Evolutionary conservation across 2,329 filamentous ascomycete species (phyloP), one percentile per base, ranked within the genome.

Genomic region (Neonectria ditissima): DNA sequence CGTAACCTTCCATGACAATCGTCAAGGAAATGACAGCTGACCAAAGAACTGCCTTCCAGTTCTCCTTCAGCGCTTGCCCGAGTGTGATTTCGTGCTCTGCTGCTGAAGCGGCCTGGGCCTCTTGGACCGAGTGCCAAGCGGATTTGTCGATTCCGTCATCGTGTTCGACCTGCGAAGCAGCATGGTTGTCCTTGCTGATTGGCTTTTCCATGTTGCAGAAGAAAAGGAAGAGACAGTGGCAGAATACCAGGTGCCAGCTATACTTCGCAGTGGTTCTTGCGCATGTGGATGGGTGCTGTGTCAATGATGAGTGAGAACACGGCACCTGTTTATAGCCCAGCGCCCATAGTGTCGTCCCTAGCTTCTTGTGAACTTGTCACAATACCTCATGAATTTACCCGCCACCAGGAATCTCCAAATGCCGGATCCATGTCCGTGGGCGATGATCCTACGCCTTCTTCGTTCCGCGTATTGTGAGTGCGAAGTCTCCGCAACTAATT

Each of bases 1-100:
- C 70, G 16, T 73, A 74, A 0, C 71, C 70, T 34, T 74, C 71
- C 72, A 74, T 74, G 22, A 74, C 69, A 41, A 73, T 73, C 0
- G 69, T 67, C 1, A 72, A 51, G 0, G 72, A 72, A 5, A 74
- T 51, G 0, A 69, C 55, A 8, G 65, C 61, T 1, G 70, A 74
- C 72, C 71, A 74, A 0, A 69, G 11, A 6, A 69, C 69, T 37
- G 72, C 72, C 18, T 67, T 65, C 54, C 62, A 64, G 48, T 70
- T 67, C 52, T 63, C 60, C 1, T 51, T 47, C 4, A 68, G 48
- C 4, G 63, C 66, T 39, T 69, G 58, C 8, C 28, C 14, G 3
- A 70, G 41, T 0, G 66, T 70, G 5, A 44, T 66, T 3, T 39
- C 16, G 37, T 39, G 37, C n/a, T 39, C 37, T 39, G 37, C 37